Evolutionary conservation across 208 protist species (phyloP).

Genomic region (Crithidia bombi): DNA sequence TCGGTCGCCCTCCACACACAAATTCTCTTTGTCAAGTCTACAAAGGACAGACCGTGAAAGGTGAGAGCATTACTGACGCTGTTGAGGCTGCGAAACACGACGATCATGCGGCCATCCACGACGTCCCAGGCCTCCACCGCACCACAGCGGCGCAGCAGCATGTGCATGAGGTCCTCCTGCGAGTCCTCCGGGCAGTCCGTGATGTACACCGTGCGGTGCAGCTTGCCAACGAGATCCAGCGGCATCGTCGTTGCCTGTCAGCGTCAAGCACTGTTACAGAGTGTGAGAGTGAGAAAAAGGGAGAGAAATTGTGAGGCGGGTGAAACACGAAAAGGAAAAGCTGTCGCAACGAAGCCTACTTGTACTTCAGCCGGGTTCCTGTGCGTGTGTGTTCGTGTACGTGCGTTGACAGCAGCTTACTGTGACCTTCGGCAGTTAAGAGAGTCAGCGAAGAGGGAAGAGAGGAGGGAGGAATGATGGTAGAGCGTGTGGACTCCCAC

Average conservation of each 20-base stretch:
- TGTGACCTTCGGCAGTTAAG: too few relatives aligned
- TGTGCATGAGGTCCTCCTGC: conserved; percentile 72
- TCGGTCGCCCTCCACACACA: conserved; percentile 82
- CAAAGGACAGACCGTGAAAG: conserved; percentile 79
- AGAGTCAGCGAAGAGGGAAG: too few relatives aligned
- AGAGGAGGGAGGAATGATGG: too few relatives aligned
- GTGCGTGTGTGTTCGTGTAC: too few relatives aligned
- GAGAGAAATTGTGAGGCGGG: too few relatives aligned
- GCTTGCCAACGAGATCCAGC: conserved; percentile 82
- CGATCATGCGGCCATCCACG: conserved; percentile 52
- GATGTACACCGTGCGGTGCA: conserved; percentile 89
- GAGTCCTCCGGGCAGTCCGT: conserved; percentile 53
- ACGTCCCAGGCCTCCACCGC: conserved; percentile 82
- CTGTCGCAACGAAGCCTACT: too few relatives aligned
- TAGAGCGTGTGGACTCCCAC: too few relatives aligned
- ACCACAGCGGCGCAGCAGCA: conserved; percentile 77
- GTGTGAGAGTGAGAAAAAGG: background rate
- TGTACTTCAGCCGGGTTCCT: too few relatives aligned
- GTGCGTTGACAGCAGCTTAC: too few relatives aligned
- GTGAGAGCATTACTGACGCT: conserved; percentile 83
- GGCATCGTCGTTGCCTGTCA: conserved; percentile 46
- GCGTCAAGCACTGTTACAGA: conserved; percentile 1
- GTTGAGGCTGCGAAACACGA: conserved; percentile 84
- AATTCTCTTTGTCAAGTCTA: conserved; percentile 62
- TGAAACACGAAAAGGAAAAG: too few relatives aligned